These are phyloP conservation scores for Aegilops sharonensis DNA, from an alignment of 176 grass and related monocot genomes.

Conservation along the genomic window DNA sequence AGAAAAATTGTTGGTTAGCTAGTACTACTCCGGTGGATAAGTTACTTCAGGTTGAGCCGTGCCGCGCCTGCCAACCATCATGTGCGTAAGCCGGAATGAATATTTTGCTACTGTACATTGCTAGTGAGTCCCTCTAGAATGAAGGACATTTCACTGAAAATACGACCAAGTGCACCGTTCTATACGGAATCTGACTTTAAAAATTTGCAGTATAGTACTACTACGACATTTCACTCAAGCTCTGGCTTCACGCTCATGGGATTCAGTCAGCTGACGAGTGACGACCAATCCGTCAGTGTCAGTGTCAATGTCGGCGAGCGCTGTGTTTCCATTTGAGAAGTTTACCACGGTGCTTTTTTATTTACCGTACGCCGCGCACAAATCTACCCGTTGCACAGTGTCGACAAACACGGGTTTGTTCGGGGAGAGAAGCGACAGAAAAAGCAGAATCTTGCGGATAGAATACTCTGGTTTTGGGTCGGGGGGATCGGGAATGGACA, in stretches of 20 bases:
- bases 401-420: too few species aligned
- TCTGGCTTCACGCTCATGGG: not conserved
- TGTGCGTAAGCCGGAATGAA: too few species aligned
- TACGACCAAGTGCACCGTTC: not conserved
- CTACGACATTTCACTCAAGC: too few species aligned
- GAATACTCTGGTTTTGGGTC: too few species aligned
- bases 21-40: not conserved
- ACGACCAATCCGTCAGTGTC: not conserved
- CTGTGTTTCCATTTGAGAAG: not conserved
- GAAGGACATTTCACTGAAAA: not conserved
- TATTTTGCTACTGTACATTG: not conserved
- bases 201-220: not conserved
- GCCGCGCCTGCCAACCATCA: not conserved
- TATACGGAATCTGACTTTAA: not conserved
- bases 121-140: not conserved
- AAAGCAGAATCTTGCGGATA: too few species aligned
- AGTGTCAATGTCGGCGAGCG: not conserved
- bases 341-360: too few species aligned
- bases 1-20: too few species aligned
- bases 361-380: too few species aligned
- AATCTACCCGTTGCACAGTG: too few species aligned
- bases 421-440: too few species aligned
- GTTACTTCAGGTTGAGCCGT: not conserved
- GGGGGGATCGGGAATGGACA: not conserved
- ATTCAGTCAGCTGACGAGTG: not conserved